A percentile compares a stretch with the other conserved stretches of the same genome.
Conservation (phyloP, 1,139 yeast species). For the Fermentozyma sake region DNA sequence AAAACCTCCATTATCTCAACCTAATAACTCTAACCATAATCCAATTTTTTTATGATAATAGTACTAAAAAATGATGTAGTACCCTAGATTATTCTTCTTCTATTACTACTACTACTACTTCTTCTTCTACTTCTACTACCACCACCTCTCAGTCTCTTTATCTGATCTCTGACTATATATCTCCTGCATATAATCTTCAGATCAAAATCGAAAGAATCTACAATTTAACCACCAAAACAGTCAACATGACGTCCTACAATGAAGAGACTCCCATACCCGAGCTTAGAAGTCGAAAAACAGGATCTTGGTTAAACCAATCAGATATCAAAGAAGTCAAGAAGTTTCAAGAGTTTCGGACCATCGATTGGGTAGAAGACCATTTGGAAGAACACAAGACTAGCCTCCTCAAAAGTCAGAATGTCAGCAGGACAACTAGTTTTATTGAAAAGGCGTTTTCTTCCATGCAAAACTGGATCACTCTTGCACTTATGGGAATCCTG, state of each 20-base stretch:
- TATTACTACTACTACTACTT: no score
- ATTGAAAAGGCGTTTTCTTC: conserved; percentile 36
- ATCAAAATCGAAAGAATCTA: background rate
- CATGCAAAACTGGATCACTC: conserved; percentile 68
- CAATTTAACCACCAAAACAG: conserved; percentile 1
- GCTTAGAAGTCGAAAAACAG: conserved; percentile 25
- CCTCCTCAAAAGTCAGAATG: conserved; percentile 17
- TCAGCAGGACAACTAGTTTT: conserved; percentile 14
- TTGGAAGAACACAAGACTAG: conserved; percentile 48
- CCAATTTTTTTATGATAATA: no score
- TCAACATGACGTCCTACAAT: background rate
- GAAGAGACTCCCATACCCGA: conserved; percentile 1
- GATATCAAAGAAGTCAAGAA: conserved; percentile 32
- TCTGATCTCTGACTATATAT: no score
- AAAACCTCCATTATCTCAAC: no score
- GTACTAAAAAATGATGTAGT: no score
- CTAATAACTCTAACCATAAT: no score
- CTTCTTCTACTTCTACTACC: no score
- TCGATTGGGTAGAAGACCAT: conserved; percentile 86
- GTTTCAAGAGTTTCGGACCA: conserved; percentile 60
- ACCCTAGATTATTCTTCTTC: no score
- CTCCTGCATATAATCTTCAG: no score
- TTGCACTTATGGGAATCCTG: conserved; percentile 67
- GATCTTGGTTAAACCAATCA: conserved; percentile 38
- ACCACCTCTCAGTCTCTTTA: no score